Conservation (phyloP, 805 yeast species). For the Candida xyloterini region DNA sequence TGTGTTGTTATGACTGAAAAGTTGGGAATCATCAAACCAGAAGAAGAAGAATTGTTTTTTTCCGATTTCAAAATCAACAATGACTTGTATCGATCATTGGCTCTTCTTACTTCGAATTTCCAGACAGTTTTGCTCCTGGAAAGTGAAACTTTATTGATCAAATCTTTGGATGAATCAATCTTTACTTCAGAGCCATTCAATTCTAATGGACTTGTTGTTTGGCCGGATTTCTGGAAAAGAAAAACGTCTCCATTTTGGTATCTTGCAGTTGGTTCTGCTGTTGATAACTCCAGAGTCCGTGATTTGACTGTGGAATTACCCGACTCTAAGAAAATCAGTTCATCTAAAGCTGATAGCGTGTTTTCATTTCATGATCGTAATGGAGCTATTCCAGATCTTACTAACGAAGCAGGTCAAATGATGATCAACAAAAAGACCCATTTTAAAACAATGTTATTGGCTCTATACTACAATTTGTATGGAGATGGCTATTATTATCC, state of each 20-base stretch:
- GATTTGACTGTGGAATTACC: slow-evolving; percentile 30
- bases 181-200: slow-evolving; percentile 46
- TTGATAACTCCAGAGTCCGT: slow-evolving; percentile 35
- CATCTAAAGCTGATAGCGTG: slow-evolving; percentile 18
- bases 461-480: slow-evolving; percentile 48
- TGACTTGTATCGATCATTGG: slow-evolving; percentile 35
- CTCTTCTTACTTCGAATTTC: slow-evolving; percentile 42
- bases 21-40: slow-evolving; percentile 35
- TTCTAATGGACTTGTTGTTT: slow-evolving; percentile 53
- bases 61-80: slow-evolving; percentile 36
- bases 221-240: slow-evolving; percentile 86
- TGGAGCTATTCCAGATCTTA: slow-evolving; percentile 47
- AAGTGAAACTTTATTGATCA: slow-evolving; percentile 43
- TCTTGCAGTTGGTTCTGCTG: slow-evolving; percentile 50
- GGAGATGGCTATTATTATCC: slow-evolving; percentile 43
- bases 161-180: slow-evolving; percentile 36
- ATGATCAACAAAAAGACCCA: slow-evolving; percentile 47
- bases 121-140: slow-evolving; percentile 46
- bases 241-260: slow-evolving; percentile 70
- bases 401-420: slow-evolving; percentile 51
- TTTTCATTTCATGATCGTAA: slow-evolving; percentile 31
- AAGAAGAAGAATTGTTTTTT: slow-evolving; percentile 40
- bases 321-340: slow-evolving; percentile 25
- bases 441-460: slow-evolving; percentile 43
- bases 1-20: slow-evolving; percentile 55